A percentile compares a stretch with the other conserved stretches of the same genome.
Conservation (phyloP, 2,329 filamentous ascomycete genomes). For the Sporothrix schenckii region DNA sequence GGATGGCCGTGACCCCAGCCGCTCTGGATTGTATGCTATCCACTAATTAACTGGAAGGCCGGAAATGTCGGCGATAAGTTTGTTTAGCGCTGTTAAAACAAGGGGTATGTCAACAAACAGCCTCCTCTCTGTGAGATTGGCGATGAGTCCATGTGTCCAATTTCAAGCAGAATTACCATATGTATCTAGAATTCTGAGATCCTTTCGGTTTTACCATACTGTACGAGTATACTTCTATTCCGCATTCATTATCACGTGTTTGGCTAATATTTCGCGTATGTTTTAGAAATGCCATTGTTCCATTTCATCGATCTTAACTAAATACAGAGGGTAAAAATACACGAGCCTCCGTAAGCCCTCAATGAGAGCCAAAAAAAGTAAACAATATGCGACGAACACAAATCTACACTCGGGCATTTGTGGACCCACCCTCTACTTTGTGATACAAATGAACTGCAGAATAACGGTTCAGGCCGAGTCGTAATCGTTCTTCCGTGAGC, state of each 20-base stretch:
- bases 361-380: background rate
- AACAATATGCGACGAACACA: background rate
- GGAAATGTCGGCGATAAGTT: background rate
- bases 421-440: background rate
- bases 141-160: no score
- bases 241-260: no score
- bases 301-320: no score
- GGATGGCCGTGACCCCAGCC: background rate
- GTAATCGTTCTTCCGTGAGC: slow-evolving; percentile 31
- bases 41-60: no score
- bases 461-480: slow-evolving; percentile 23
- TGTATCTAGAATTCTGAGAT: no score
- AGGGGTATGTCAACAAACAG: slow-evolving; percentile 1
- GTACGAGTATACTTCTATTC: background rate
- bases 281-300: no score
- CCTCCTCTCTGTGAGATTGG: background rate
- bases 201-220: background rate
- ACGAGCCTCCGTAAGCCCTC: no score
- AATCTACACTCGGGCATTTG: background rate
- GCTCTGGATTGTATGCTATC: no score
- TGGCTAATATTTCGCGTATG: no score
- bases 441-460: background rate
- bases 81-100: background rate
- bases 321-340: no score
- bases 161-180: no score